Conservation (phyloP, 441 rosid species). For the Gossypium trilobum region DNA sequence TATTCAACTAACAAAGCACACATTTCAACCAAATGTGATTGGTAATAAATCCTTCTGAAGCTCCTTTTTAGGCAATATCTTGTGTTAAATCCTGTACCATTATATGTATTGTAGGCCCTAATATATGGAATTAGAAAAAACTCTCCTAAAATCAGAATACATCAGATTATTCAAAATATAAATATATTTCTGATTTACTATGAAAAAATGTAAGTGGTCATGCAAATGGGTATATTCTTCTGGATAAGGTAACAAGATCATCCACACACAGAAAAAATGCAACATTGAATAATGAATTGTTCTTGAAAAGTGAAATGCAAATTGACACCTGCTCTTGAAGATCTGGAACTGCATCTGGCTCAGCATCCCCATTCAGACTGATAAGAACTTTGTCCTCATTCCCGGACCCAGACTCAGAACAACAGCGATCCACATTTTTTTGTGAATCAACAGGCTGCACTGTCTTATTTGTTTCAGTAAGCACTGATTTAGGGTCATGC, state of each 20-base stretch:
- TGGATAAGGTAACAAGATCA: not conserved
- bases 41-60: not conserved
- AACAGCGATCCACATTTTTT: constrained; percentile 53
- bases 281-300: not conserved
- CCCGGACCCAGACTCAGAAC: constrained; percentile 61
- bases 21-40: not conserved
- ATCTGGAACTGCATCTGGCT: constrained; percentile 70
- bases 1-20: not conserved
- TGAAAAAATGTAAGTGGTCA: not conserved
- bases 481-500: constrained; percentile 63
- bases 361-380: constrained; percentile 61
- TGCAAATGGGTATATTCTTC: not conserved
- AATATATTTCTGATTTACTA: not conserved
- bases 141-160: not conserved
- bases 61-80: not conserved
- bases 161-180: not conserved
- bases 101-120: not conserved
- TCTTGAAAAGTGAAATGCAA: not conserved
- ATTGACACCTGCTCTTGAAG: constrained; percentile 75
- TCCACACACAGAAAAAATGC: not conserved
- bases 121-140: not conserved
- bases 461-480: constrained; percentile 42
- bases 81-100: not conserved
- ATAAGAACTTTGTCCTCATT: constrained; percentile 67
- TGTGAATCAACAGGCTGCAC: constrained; percentile 22